A percentile compares a stretch with the other conserved stretches of the same genome.
Evolutionary conservation across 306 rosid genomes (phyloP).

Genomic region (Gynostemma pentaphyllum): DNA sequence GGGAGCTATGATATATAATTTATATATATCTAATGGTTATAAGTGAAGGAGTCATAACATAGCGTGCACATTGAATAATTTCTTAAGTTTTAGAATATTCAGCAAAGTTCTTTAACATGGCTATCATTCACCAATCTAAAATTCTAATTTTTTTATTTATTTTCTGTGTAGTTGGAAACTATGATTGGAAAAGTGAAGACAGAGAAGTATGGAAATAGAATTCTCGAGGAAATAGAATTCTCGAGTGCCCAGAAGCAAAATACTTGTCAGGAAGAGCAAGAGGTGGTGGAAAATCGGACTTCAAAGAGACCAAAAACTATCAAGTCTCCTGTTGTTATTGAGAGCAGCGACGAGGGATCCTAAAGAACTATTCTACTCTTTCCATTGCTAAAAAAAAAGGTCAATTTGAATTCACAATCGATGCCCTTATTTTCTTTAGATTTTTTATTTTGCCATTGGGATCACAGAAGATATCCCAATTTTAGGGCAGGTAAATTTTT

Average conservation of each 20-base stretch:
- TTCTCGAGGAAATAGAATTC: conserved; percentile 45
- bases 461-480: too few species aligned
- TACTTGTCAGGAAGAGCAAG: conserved; percentile 24
- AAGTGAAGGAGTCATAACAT: too few species aligned
- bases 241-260: conserved; percentile 22
- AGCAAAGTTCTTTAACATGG: not conserved
- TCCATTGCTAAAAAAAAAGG: too few species aligned
- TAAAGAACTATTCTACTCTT: too few species aligned
- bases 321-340: conserved; percentile 47
- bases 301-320: conserved; percentile 49
- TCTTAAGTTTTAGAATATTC: not conserved
- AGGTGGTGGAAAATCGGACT: conserved; percentile 29
- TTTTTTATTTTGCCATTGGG: not conserved
- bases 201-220: conserved; percentile 55
- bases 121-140: not conserved
- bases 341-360: conserved; percentile 67
- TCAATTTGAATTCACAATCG: not conserved
- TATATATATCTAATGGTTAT: too few species aligned
- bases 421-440: not conserved
- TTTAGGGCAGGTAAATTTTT: too few species aligned
- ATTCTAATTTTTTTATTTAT: not conserved
- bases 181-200: conserved; percentile 67
- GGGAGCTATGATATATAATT: too few species aligned
- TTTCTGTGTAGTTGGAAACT: conserved; percentile 61
- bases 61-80: too few species aligned